Conservation (phyloP, 2,329 filamentous ascomycete genomes). For the Venturia nashicola region DNA sequence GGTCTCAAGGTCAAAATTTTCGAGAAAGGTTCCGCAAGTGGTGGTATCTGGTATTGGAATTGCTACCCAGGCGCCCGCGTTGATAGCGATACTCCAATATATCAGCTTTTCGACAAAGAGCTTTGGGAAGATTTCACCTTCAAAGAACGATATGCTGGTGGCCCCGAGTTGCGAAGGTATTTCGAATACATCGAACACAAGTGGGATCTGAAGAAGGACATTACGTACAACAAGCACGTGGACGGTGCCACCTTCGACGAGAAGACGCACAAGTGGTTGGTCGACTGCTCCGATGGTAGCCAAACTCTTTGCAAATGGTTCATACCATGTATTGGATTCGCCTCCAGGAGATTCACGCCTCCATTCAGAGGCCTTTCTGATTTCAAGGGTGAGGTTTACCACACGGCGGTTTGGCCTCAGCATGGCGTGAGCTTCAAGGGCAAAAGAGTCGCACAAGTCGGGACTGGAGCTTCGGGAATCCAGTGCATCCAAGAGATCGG, state of each 20-base stretch:
- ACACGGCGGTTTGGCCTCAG: slow-evolving; percentile 51
- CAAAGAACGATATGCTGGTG: slow-evolving; percentile 6
- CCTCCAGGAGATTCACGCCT: slow-evolving; percentile 31
- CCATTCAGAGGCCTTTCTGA: slow-evolving; percentile 38
- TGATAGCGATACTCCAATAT: slow-evolving; percentile 34
- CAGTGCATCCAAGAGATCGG: slow-evolving; percentile 49
- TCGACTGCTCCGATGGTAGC: slow-evolving; percentile 8
- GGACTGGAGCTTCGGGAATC: slow-evolving; percentile 52
- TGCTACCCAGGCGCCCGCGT: slow-evolving; percentile 34
- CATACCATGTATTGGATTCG: slow-evolving; percentile 28
- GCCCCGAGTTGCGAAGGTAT: slow-evolving; percentile 4
- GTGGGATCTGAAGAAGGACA: slow-evolving; percentile 9
- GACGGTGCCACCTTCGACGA: slow-evolving; percentile 7
- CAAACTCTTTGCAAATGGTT: slow-evolving; percentile 6
- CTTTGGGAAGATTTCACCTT: slow-evolving; percentile 8
- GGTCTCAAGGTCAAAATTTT: slow-evolving; percentile 17
- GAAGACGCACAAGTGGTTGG: slow-evolving; percentile 3
- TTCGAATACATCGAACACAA: slow-evolving; percentile 8
- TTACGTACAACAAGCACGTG: slow-evolving; percentile 8
- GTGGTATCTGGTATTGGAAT: slow-evolving; percentile 34
- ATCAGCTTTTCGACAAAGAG: slow-evolving; percentile 19
- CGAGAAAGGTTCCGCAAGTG: slow-evolving; percentile 28
- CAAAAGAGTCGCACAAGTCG: slow-evolving; percentile 50
- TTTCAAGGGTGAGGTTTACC: slow-evolving; percentile 48
- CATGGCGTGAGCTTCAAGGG: slow-evolving; percentile 42